Conservation (phyloP, 305 asterid genomes). For the Solanum aculeatissimum region DNA sequence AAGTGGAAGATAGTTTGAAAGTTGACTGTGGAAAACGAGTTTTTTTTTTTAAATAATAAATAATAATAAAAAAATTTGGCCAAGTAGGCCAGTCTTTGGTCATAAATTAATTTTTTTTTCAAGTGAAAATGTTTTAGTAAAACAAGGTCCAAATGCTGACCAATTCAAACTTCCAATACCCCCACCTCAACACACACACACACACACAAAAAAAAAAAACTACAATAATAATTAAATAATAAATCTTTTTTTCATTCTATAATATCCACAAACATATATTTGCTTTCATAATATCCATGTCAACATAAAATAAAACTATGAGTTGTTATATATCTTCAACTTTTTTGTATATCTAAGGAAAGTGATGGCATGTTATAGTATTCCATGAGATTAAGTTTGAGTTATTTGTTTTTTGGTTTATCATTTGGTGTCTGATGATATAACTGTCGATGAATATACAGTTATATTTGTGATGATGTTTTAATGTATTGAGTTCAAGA, state of each 20-base stretch:
- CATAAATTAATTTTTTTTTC: not conserved
- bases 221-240: not conserved
- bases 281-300: not conserved
- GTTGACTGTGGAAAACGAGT: constrained; percentile 59
- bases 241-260: not conserved
- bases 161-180: constrained; percentile 15
- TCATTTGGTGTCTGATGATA: not conserved
- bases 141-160: constrained; percentile 5
- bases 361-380: not conserved
- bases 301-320: not conserved
- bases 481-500: not conserved
- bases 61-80: too few species aligned
- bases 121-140: constrained; percentile 2
- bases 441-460: too few species aligned
- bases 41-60: not conserved
- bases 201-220: not conserved
- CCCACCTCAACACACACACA: not conserved
- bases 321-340: not conserved
- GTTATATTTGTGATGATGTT: not conserved
- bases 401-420: not conserved
- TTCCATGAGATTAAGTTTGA: not conserved
- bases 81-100: constrained; percentile 27
- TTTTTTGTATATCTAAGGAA: not conserved
- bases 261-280: not conserved
- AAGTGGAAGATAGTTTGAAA: constrained; percentile 15